Conservation (phyloP, 1,284 basidiomycete genomes). For the Puccinia triticina region DNA sequence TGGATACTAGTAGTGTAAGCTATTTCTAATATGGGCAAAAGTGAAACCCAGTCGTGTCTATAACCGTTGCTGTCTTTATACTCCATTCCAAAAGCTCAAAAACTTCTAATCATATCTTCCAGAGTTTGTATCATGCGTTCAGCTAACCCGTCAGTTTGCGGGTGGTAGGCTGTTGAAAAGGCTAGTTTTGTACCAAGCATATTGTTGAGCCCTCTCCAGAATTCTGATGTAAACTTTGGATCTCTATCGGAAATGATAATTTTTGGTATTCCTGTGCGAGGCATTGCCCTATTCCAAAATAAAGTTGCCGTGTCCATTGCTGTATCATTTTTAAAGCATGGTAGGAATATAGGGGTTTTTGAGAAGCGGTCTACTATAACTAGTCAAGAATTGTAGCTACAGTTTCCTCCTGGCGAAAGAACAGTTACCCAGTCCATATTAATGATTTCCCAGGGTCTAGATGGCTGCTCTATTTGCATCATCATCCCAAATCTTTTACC, state of each 20-base stretch:
- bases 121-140: too few species aligned
- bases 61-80: background rate
- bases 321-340: constrained; percentile 1
- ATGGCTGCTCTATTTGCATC: background rate
- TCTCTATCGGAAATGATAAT: too few species aligned
- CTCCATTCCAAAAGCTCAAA: background rate
- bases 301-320: background rate
- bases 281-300: background rate
- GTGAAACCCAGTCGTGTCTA: constrained; percentile 15
- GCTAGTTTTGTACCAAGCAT: background rate
- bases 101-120: constrained; percentile 6
- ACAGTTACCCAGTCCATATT: background rate
- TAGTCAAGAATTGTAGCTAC: background rate
- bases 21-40: background rate
- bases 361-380: background rate
- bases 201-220: background rate
- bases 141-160: too few species aligned
- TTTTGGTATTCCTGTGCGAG: background rate
- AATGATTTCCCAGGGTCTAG: background rate
- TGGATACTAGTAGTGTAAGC: background rate
- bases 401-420: background rate
- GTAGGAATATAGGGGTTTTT: background rate
- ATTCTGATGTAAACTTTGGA: constrained; percentile 5
- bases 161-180: background rate
- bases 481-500: background rate